Base-by-base conservation (phyloP, 164 flowering plant genomes). In the Pachysandra terminalis region DNA sequence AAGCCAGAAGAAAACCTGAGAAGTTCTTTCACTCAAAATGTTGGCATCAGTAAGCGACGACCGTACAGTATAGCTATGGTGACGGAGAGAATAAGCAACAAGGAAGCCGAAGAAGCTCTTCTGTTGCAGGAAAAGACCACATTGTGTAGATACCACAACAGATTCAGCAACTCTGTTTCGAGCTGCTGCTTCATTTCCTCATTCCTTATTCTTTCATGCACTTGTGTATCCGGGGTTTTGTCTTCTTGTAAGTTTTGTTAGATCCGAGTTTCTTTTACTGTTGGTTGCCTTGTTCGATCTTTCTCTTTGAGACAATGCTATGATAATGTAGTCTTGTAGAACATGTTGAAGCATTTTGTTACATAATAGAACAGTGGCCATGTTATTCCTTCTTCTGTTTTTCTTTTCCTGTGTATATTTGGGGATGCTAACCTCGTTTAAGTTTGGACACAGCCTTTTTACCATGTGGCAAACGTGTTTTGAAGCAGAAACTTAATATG, bases 161-260 rank as follows among this genome's bases (percentile, higher is more conserved):
- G 12, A 48, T 23, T 52, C 12, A 4, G 24, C 65, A 51, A 37
- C 17, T 28, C 19, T 25, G 24, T 3, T 10, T 23, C 13, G 2
- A 0, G 14, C 23, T 63, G 56, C 40, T 69, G 25, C n/a, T 45
- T 1, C 27, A n/a, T 32, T 32, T 32, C 37, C 37, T 45, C 56
- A 25, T 56, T 16, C 2, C n/a, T 27, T 63, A 70, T 54, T 69
- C 61, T 62, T 61, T 69, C 28, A 52, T 61, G 53, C 16, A 53
- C 19, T 51, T 62, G 58, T 53, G 61, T 24, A 63, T 59, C 59
- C 19, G 45, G 32, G 40, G 41, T 7, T 40, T 41, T 58, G 23
- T 64, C 41, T 26, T 27, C 9, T 45, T 62, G 7, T 32, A 32
- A 32, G 37, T 32, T 32, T 32, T 32, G 37, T 32, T 32, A 32